A percentile compares a stretch with the other conserved stretches of the same genome.
Evolutionary conservation across 371 early-diverging fungal genomes (phyloP).

Genomic region (Blastocladiella emersonii): DNA sequence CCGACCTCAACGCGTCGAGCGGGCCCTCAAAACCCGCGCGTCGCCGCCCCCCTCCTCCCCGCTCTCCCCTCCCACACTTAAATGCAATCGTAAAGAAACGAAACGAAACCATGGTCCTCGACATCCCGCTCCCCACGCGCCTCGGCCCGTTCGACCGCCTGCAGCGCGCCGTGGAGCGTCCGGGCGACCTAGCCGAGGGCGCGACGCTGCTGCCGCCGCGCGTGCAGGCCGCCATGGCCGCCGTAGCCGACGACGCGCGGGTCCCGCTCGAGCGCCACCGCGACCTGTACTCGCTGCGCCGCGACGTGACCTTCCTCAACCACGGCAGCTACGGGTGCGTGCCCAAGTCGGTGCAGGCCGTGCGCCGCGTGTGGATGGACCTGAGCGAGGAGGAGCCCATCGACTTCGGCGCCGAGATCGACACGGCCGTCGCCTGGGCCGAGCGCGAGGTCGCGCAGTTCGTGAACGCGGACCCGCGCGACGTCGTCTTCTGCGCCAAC

Average conservation of each 20-base stretch:
- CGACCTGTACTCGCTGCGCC: background rate
- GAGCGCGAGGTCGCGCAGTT: background rate
- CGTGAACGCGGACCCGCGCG: background rate
- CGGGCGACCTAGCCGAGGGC: background rate
- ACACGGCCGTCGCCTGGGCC: background rate
- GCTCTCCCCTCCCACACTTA: no score
- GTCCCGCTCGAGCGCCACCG: background rate
- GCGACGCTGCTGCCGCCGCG: background rate
- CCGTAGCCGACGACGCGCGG: background rate
- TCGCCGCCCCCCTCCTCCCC: no score
- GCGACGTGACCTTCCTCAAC: background rate
- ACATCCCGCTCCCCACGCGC: background rate
- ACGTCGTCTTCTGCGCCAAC: background rate
- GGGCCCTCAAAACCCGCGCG: no score
- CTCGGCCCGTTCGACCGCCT: background rate
- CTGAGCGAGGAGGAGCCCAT: background rate
- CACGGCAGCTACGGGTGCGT: background rate
- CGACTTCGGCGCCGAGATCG: background rate
- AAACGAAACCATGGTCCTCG: no score
- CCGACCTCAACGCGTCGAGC: no score
- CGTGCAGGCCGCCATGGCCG: background rate
- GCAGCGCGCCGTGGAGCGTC: background rate
- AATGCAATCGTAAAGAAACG: no score
- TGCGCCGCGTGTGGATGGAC: background rate
- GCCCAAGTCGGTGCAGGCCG: background rate